phyloP scores from a whole-genome alignment of 2,329 filamentous ascomycete species.

The Colletotrichum sp. region DNA sequence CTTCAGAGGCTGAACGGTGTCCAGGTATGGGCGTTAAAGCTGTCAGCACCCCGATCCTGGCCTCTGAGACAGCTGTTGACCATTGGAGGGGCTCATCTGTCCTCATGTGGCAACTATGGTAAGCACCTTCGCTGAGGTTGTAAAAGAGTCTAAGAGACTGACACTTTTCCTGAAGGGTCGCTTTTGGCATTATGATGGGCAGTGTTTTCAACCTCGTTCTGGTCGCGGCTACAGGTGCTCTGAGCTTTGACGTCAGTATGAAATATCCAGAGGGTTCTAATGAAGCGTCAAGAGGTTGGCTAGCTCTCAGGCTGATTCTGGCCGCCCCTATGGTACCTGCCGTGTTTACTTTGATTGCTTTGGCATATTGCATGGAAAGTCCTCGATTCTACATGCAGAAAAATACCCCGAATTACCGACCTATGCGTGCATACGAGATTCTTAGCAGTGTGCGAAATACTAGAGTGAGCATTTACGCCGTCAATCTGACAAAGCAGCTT shows the following conservation, averaged over 20 bases:
- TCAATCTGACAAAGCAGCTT: no score
- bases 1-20: neutral
- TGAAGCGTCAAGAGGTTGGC: neutral
- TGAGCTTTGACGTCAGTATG: neutral
- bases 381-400: neutral
- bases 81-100: neutral
- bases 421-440: neutral
- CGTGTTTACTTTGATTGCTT: neutral
- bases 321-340: neutral
- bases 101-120: neutral
- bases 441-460: neutral
- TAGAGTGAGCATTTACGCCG: no score
- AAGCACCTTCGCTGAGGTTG: no score
- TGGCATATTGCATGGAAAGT: neutral
- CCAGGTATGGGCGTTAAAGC: neutral
- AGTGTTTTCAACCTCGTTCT: neutral
- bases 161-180: no score
- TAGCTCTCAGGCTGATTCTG: neutral
- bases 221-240: neutral
- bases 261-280: neutral
- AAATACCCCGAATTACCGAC: neutral
- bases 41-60: neutral
- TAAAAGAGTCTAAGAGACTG: no score
- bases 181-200: neutral
- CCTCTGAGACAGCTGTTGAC: neutral